These are phyloP conservation scores for Coemansia interrupta DNA, from an alignment of 192 early-diverging fungal species.

Conservation along the genomic window DNA sequence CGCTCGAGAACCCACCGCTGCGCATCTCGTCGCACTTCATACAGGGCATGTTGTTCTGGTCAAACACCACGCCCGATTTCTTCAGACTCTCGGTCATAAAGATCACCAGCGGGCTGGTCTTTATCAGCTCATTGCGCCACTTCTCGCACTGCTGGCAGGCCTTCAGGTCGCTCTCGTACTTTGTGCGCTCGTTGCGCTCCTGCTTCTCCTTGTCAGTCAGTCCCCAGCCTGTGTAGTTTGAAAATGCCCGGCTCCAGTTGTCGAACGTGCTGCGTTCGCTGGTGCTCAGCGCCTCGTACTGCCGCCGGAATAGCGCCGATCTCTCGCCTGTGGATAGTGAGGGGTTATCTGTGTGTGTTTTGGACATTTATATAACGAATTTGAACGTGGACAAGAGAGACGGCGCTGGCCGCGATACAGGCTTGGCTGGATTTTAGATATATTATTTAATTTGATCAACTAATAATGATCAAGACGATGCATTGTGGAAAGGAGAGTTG, in stretches of 20 bases:
- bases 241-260: constrained; percentile 59
- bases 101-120: constrained; percentile 67
- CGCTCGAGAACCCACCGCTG: constrained; percentile 83
- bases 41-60: constrained; percentile 65
- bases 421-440: too few species aligned
- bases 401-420: too few species aligned
- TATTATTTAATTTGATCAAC: too few species aligned
- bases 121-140: constrained; percentile 73
- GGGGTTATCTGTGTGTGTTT: constrained; percentile 7
- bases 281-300: constrained; percentile 40
- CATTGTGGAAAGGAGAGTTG: too few species aligned
- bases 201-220: constrained; percentile 53
- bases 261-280: constrained; percentile 63
- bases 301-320: constrained; percentile 8
- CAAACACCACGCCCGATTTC: constrained; percentile 63
- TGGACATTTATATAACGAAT: too few species aligned
- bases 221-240: constrained; percentile 61
- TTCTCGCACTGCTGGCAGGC: constrained; percentile 69
- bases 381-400: too few species aligned
- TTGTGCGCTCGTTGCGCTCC: constrained; percentile 27
- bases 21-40: constrained; percentile 76
- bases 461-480: too few species aligned
- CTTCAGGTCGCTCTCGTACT: constrained; percentile 50
- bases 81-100: constrained; percentile 83
- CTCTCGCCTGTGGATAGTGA: constrained; percentile 6